Evolutionary conservation across 192 early-diverging fungal genomes (phyloP), one percentile per base, ranked within the genome.

Genomic region (Anaeromyces robustus): DNA sequence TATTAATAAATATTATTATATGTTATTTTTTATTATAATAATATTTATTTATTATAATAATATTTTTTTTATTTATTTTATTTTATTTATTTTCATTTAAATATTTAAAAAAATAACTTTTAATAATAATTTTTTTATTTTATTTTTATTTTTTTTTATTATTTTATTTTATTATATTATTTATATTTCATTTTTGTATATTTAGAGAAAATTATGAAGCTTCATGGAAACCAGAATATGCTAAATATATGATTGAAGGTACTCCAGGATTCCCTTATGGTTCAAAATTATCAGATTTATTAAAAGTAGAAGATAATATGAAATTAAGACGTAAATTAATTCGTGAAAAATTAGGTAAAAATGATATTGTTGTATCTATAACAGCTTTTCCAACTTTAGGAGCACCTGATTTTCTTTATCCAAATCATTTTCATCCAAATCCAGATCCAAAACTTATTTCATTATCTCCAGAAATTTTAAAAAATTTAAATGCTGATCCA

Each of bases 151-250:
- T n/a, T n/a, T n/a, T n/a, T n/a, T n/a, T n/a, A n/a, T n/a, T n/a
- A n/a, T n/a, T n/a, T n/a, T n/a, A n/a, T n/a, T n/a, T n/a, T n/a
- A n/a, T n/a, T n/a, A n/a, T n/a, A n/a, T n/a, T n/a, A n/a, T n/a
- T n/a, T n/a, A n/a, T n/a, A n/a, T n/a, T n/a, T n/a, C n/a, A n/a
- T n/a, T n/a, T n/a, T n/a, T n/a, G n/a, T n/a, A n/a, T n/a, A n/a
- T n/a, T n/a, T 80, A 92, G 92, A 31, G 39, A 84, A 30, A 59
- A 83, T 17, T 84, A 90, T 79, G 88, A 93, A 84, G 90, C 93
- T n/a, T 92, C 94, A 30, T 99, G 97, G 97, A 90, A 94, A 82
- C 96, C 96, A 41, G 97, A 99, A 84, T 99, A 96, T 85, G 97
- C 94, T 22, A 89, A 95, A 30, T 99, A 93, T 87, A 99, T 99